Evolutionary conservation across 2,329 filamentous ascomycete species (phyloP).

Genomic region (Helotiales sp.): DNA sequence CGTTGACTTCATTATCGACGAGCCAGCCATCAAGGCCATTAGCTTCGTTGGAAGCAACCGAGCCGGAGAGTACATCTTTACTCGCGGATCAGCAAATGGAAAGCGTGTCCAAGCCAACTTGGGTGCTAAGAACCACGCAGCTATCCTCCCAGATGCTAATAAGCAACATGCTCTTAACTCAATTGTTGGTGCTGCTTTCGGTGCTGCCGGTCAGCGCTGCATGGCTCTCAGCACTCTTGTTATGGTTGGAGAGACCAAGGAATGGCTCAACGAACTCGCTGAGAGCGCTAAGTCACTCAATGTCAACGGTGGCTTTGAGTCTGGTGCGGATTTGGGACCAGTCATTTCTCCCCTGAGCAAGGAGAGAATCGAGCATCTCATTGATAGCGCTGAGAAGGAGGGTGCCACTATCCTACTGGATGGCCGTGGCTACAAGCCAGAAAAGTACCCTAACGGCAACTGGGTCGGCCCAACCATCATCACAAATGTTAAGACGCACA

Average conservation of each 20-base stretch:
- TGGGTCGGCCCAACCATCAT: slow-evolving; percentile 86
- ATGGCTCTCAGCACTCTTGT: slow-evolving; percentile 86
- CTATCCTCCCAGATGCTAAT: slow-evolving; percentile 83
- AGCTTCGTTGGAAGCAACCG: slow-evolving; percentile 88
- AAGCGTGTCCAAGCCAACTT: slow-evolving; percentile 89
- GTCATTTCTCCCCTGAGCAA: slow-evolving; percentile 82
- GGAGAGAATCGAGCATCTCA: slow-evolving; percentile 76
- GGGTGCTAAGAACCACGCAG: slow-evolving; percentile 87
- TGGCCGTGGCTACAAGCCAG: slow-evolving; percentile 74
- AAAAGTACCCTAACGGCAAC: slow-evolving; percentile 84
- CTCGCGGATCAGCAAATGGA: slow-evolving; percentile 78
- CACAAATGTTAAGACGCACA: slow-evolving; percentile 76
- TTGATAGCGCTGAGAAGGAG: slow-evolving; percentile 77
- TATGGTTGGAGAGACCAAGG: slow-evolving; percentile 82
- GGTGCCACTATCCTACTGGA: slow-evolving; percentile 84
- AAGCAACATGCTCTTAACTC: slow-evolving; percentile 89
- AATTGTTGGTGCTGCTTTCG: slow-evolving; percentile 82
- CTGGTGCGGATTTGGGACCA: slow-evolving; percentile 78
- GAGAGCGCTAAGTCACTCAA: slow-evolving; percentile 74
- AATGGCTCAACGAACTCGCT: slow-evolving; percentile 80
- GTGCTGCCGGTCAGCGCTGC: slow-evolving; percentile 82
- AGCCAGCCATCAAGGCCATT: slow-evolving; percentile 83
- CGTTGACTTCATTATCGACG: slow-evolving; percentile 86
- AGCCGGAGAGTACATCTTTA: slow-evolving; percentile 86
- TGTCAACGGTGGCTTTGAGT: slow-evolving; percentile 82